A percentile compares a stretch with the other conserved stretches of the same genome.
Conservation (phyloP, 768 basidiomycete genomes). For the Tylopilus cervinicoccineus region DNA sequence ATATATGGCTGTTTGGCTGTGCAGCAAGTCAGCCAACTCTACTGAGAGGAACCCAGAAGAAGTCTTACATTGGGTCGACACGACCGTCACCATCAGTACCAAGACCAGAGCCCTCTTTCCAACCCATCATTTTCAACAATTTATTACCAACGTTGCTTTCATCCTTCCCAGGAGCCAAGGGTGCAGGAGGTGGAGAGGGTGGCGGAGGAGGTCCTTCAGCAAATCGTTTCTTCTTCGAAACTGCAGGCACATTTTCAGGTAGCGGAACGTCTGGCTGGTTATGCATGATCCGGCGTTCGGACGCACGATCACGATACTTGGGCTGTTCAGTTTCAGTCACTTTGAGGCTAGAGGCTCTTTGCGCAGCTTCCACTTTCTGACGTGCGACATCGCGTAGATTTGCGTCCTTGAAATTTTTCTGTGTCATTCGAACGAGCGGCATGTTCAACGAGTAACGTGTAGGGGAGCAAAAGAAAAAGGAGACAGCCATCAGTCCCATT, state of each 20-base stretch:
- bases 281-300: constrained; percentile 84
- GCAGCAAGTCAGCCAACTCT: constrained; percentile 8
- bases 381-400: constrained; percentile 70
- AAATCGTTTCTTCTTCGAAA: constrained; percentile 39
- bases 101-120: constrained; percentile 86
- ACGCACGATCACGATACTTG: constrained; percentile 94
- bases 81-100: constrained; percentile 81
- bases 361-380: constrained; percentile 52
- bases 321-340: constrained; percentile 46
- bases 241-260: constrained; percentile 41
- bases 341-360: constrained; percentile 32
- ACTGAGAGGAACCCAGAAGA: not conserved
- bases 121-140: constrained; percentile 96
- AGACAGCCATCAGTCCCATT: constrained; percentile 29
- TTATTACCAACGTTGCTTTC: constrained; percentile 88
- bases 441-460: constrained; percentile 2
- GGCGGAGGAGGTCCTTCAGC: constrained; percentile 59
- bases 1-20: constrained; percentile 80
- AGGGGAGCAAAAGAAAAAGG: constrained; percentile 1
- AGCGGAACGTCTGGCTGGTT: constrained; percentile 87
- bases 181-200: constrained; percentile 57
- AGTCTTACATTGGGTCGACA: constrained; percentile 75
- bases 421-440: constrained; percentile 15
- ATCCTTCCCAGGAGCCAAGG: constrained; percentile 72
- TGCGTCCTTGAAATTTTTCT: constrained; percentile 85